Base-by-base conservation (phyloP, 2,329 filamentous ascomycete genomes). In the Cadophora malorum region DNA sequence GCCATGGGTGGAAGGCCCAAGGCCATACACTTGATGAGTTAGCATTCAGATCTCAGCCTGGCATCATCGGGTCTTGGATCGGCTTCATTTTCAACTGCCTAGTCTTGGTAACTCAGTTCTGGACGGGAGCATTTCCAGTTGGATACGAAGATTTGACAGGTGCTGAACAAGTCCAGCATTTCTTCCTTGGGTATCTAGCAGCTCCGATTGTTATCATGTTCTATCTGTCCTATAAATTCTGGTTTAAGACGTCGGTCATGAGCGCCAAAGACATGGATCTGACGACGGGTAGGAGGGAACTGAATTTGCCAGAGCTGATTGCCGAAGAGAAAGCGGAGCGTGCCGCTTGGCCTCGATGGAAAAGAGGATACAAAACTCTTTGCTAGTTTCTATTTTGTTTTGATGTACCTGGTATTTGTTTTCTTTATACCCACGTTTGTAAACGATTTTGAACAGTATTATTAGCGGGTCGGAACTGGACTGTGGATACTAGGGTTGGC, bases 51-150 rank as follows among this genome's bases (percentile, higher is more conserved):
- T 92, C 92, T 0, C 92, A 96, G 77, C 87, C 91, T 4, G 95
- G 95, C 69, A 82, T 96, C 9, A 73, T 86, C 10, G 95, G 94
- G 10, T 96, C 93, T 2, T 97, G 90, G 84, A 69, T 96, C 35
- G 94, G 94, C 28, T 84, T 97, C 66, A 72, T 82, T 38, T 87
- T 97, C 78, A 97, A 97, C 80, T 67, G 85, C 23, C 80, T 95
- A 49, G 89, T 97, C 35, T 84, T 97, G 33, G 78, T 91, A 56
- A 92, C 92, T 1, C 94, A 97, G 78, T 95, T 97, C 82, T 97
- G 93, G 92, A 90, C 91, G 61, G 93, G 91, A 33, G 89, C 92
- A 4, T 94, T 89, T 77, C 94, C 94, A 4, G 85, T 95, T 59
- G 86, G 82, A 28, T 90, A 86, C 75, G 74, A 76, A 4, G 64